Evolutionary conservation across 1,139 yeast species (phyloP), one percentile per base, ranked within the genome.

Genomic region (Candida dubliniensis): DNA sequence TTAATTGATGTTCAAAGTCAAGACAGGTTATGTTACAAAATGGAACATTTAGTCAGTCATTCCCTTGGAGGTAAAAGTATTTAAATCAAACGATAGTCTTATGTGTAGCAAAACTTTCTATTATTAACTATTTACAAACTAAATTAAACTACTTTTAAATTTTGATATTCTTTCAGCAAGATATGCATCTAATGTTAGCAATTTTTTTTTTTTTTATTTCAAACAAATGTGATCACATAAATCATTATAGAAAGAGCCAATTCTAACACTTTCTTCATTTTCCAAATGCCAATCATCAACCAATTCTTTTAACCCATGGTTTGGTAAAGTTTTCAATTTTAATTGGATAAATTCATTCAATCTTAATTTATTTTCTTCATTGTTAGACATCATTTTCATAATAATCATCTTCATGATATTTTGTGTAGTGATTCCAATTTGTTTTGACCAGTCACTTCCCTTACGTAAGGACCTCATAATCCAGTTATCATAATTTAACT

Each of bases 401-500:
- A 76, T 59, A 1, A 77, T 69, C 12, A 76, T 60, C 26, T 63
- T 57, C 2, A 74, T 55, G 35, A 77, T 64, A 48, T 74, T 71
- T n/a, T 63, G 58, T 46, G 74, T 57, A 0, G 81, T 71, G 14
- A 61, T 57, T 6, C 62, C 66, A 53, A 77, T 56, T 47, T 69
- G 73, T 42, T 65, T 61, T 8, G 70, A 55, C 71, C 71, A 64
- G 33, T 71, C 71, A 12, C 78, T 67, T 1, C 79, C 81, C 41
- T 66, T 67, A 43, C 74, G 60, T 36, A 69, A 56, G 8, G 81
- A 66, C 46, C 70, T 73, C 15, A 63, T 54, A 4, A 68, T 69
- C 81, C 86, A 81, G 27, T 63, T 61, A 42, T 76, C 76, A 54
- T 74, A 81, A 52, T 81, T 71, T 40, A 73, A 56, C 33, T 56